Conservation (phyloP, 2,329 filamentous ascomycete genomes). For the Xylariaceae sp. region DNA sequence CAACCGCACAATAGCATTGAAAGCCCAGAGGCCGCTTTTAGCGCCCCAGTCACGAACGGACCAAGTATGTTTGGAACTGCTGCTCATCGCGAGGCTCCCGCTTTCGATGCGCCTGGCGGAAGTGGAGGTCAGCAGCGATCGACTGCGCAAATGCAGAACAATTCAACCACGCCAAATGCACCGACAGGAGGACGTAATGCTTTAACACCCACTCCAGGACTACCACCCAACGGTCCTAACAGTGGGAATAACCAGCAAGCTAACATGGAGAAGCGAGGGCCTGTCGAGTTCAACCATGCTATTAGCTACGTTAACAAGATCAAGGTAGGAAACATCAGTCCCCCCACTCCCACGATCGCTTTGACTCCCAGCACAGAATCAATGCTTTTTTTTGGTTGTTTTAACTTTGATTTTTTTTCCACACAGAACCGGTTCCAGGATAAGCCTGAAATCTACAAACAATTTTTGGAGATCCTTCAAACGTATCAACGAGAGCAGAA, state of each 20-base stretch:
- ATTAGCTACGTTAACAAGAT: slow-evolving; percentile 99
- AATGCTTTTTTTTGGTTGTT: slow-evolving; percentile 24
- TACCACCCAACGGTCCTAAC: slow-evolving; percentile 64
- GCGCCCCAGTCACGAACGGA: slow-evolving; percentile 59
- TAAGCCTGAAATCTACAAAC: slow-evolving; percentile 98
- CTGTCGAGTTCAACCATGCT: slow-evolving; percentile 98
- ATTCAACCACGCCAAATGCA: slow-evolving; percentile 47
- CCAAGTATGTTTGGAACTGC: slow-evolving; percentile 55
- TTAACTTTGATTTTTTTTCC: slow-evolving; percentile 20
- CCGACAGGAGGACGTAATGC: slow-evolving; percentile 56
- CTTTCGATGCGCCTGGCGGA: slow-evolving; percentile 41
- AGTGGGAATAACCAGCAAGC: slow-evolving; percentile 64
- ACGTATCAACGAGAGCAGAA: slow-evolving; percentile 98
- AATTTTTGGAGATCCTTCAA: slow-evolving; percentile 96
- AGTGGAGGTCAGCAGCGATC: slow-evolving; percentile 40
- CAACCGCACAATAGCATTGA: slow-evolving; percentile 66
- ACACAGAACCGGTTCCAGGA: slow-evolving; percentile 90
- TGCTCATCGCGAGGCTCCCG: slow-evolving; percentile 42
- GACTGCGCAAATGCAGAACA: slow-evolving; percentile 42
- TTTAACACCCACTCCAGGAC: slow-evolving; percentile 64
- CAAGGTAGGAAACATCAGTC: slow-evolving; percentile 68
- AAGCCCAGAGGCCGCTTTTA: slow-evolving; percentile 68
- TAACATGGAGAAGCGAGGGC: slow-evolving; percentile 82
- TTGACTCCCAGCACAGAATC: slow-evolving; percentile 22
- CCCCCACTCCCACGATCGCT: slow-evolving; percentile 1